Evolutionary conservation across 768 basidiomycete species (phyloP).

Genomic region (Tulasnella sp.): DNA sequence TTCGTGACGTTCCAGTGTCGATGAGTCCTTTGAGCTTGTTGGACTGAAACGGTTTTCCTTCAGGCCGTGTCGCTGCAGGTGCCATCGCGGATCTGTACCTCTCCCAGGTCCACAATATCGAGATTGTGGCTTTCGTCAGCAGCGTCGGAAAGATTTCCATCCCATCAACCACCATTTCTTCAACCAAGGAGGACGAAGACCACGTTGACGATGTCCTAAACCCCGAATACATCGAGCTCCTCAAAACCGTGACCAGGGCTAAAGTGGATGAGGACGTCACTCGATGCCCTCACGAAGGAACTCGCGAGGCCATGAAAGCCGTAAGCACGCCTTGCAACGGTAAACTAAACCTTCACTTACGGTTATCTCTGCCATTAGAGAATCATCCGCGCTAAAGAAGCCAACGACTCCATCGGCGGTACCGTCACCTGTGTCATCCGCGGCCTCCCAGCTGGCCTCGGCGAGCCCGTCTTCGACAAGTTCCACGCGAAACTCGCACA

Average conservation of each 20-base stretch:
- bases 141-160: conserved; percentile 90
- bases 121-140: conserved; percentile 94
- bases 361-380: conserved; percentile 40
- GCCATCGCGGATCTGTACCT: conserved; percentile 97
- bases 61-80: conserved; percentile 93
- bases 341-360: background rate
- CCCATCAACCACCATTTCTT: conserved; percentile 37
- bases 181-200: conserved; percentile 42
- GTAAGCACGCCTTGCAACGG: background rate
- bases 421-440: conserved; percentile 95
- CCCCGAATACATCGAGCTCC: conserved; percentile 69
- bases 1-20: conserved; percentile 21
- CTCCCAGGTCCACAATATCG: conserved; percentile 72
- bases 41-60: background rate
- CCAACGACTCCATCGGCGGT: conserved; percentile 92
- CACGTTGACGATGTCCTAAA: conserved; percentile 63
- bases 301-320: conserved; percentile 69
- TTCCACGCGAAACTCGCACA: conserved; percentile 92
- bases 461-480: conserved; percentile 98
- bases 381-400: conserved; percentile 85
- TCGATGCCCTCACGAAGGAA: conserved; percentile 83
- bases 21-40: background rate
- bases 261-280: conserved; percentile 81
- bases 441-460: conserved; percentile 78
- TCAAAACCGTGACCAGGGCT: conserved; percentile 69